Base-by-base conservation (phyloP, 495 filamentous ascomycete genomes). In the Ascodesmis nigricans region DNA sequence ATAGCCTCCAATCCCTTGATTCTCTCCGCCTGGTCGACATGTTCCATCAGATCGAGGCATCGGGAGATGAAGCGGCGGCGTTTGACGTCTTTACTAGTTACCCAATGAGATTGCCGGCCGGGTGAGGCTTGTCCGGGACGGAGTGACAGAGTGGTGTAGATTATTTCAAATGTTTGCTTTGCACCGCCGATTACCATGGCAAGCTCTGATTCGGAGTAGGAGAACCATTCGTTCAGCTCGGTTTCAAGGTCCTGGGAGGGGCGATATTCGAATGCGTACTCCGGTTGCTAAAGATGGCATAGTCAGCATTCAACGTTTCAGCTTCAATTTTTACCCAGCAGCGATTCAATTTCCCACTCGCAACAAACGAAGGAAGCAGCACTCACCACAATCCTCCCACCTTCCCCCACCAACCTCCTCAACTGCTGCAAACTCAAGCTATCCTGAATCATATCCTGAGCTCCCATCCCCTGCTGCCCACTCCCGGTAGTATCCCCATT, bases 181-280 rank as follows among this genome's bases (percentile, higher is more conserved):
- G 75, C 71, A 23, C 67, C 61, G 26, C 72, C 61, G 31, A 87
- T 55, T 29, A 76, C 65, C 46, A 58, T 59, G 27, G 58, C 58
- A 37, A 66, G 63, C 54, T 97, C 93, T 27, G 70, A 63, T 53
- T 92, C 92, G 77, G 80, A 92, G 56, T 97, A 95, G 30, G 71
- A 65, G 54, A 97, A 97, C 84, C 83, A 95, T 55, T 95, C 87
- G 45, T 92, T 78, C 14, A 95, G 59, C 58, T 97, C 87, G 37
- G 87, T 81, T 5, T 72, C 65, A 40, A 90, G 73, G 1, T 70
- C 61, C 25, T 79, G 69, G 2, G 73, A 64, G 56, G 93, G 80
- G n/a, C 67, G 60, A 58, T 95, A 95, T 46, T 69, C 67, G 53
- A 87, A 97, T 31, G 83, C 80, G 59, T 97, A 97, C n/a, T 80